Base-by-base conservation (phyloP, 768 basidiomycete species). In the Amanita subjunquillea region DNA sequence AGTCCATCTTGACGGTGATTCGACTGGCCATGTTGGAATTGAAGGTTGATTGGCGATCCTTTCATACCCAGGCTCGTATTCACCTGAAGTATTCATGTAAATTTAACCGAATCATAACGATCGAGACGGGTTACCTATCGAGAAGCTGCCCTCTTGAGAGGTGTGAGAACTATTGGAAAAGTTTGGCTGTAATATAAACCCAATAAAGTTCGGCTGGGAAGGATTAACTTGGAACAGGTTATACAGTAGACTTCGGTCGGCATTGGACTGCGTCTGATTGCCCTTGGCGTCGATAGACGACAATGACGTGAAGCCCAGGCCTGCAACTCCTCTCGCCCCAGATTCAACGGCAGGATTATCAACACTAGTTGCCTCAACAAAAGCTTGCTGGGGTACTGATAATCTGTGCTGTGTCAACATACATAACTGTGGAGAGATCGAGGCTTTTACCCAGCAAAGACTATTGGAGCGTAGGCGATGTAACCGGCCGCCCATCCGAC, bases 291-390 rank as follows among this genome's bases (percentile, higher is more conserved):
- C 87, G 52, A 93, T 78, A 30, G 70, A 76, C 3, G 91, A 92
- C 39, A 92, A 77, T 15, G 79, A 77, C 36, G 80, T 81, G 60
- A 91, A 91, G 36, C 91, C 89, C 10, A 91, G 74, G 8, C 90
- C 88, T 36, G 80, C 63, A 60, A 92, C 79, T 17, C 89, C 89
- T 56, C 69, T 62, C 13, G 86, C 83, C 17, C 84, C 86, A 59
- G 85, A 88, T 3, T 72, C 71, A 23, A 88, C 69, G 3, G 85
- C 83, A 9, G 90, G 86, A 63, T 91, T 90, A 46, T 76, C 63
- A n/a, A 80, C 85, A 6, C 59, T 54, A 8, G 76, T 72, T 9
- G 76, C 82, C 55, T 85, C 85, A 51, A 91, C 66, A 59, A 79
- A 79, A 6, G 85, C 88, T 71, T 92, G 90, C 1, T 70, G 69